phyloP scores from a whole-genome alignment of 1,284 basidiomycete genomes.

The Irpex lacteus region DNA sequence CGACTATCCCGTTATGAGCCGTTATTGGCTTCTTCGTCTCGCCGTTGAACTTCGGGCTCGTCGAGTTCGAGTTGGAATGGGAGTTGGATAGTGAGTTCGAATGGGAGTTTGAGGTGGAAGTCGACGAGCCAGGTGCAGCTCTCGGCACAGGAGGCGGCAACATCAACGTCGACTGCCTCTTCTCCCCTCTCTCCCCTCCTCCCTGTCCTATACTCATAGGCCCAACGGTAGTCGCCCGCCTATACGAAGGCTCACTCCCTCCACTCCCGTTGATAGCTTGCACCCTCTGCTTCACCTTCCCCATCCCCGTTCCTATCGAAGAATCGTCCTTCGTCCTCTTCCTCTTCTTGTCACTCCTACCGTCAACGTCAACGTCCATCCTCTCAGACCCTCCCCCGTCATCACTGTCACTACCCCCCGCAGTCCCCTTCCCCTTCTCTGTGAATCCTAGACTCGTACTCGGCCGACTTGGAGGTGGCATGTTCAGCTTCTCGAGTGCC shows the following conservation, averaged over 20 bases:
- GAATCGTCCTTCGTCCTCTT: background rate
- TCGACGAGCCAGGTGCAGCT: background rate
- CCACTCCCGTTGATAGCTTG: background rate
- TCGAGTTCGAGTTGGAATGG: too few relatives aligned
- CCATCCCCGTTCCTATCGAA: background rate
- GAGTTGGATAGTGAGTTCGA: too few relatives aligned
- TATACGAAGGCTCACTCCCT: background rate
- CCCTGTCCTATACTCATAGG: slow-evolving; percentile 4
- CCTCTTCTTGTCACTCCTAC: background rate
- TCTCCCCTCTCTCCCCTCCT: background rate
- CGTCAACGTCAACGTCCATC: slow-evolving; percentile 3
- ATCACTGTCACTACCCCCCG: slow-evolving; percentile 15
- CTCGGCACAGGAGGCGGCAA: slow-evolving; percentile 21
- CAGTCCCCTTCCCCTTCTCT: slow-evolving; percentile 16
- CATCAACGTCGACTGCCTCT: slow-evolving; percentile 22
- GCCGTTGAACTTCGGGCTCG: background rate
- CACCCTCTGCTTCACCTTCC: background rate
- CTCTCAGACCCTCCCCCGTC: slow-evolving; percentile 5
- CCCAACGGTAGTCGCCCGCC: slow-evolving; percentile 15
- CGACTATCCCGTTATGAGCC: slow-evolving; percentile 15
- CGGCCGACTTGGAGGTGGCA: slow-evolving; percentile 48
- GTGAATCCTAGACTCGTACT: slow-evolving; percentile 18
- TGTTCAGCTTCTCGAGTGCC: slow-evolving; percentile 61
- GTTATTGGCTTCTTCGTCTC: slow-evolving; percentile 16
- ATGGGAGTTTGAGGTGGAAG: too few relatives aligned